Percentiles rank a stretch among this genome's conserved stretches.
phyloP scores from a whole-genome alignment of 1,284 basidiomycete genomes.

The Austropuccinia psidii region DNA sequence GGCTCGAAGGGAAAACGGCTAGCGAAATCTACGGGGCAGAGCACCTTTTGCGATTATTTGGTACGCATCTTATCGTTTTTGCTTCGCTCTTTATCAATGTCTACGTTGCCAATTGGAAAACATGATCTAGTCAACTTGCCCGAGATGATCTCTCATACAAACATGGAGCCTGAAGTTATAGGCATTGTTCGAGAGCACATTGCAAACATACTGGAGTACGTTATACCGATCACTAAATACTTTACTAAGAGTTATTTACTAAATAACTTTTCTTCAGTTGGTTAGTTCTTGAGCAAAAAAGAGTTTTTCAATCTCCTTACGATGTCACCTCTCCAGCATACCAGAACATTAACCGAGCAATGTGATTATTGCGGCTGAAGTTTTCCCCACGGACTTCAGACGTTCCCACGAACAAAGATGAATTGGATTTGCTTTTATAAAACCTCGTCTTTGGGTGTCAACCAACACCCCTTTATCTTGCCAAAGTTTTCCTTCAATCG shows the following conservation, averaged over 20 bases:
- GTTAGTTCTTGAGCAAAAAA: slow-evolving; percentile 59
- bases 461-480: no score
- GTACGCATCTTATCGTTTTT: slow-evolving; percentile 52
- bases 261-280: slow-evolving; percentile 59
- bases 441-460: no score
- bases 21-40: slow-evolving; percentile 89
- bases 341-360: slow-evolving; percentile 55
- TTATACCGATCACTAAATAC: not conserved
- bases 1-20: slow-evolving; percentile 59
- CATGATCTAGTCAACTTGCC: slow-evolving; percentile 52
- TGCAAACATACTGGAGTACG: slow-evolving; percentile 76
- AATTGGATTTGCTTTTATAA: no score
- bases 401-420: no score
- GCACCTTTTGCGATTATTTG: slow-evolving; percentile 82
- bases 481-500: no score
- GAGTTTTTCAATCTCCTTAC: slow-evolving; percentile 65
- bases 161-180: slow-evolving; percentile 82
- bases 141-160: slow-evolving; percentile 76
- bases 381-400: no score
- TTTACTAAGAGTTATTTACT: not conserved
- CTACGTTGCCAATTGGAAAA: not conserved
- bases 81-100: not conserved
- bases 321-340: slow-evolving; percentile 63
- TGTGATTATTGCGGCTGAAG: not conserved
- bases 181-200: slow-evolving; percentile 77